These are phyloP conservation scores for Erodium chrysanthum DNA, from an alignment of 441 rosid genomes.

Conservation along the genomic window DNA sequence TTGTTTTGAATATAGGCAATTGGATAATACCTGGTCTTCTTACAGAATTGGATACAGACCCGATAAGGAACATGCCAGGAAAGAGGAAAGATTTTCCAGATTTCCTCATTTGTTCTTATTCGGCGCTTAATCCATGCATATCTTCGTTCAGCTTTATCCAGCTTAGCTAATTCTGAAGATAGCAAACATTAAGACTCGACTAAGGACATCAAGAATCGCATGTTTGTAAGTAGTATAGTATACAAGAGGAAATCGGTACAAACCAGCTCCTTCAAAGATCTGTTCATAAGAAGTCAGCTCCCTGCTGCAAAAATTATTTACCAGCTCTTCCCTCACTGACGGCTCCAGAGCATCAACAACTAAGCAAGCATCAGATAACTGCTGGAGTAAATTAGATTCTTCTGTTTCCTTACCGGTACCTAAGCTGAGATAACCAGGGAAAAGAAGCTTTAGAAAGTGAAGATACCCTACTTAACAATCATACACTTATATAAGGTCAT, in stretches of 20 bases:
- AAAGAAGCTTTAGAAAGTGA: slow-evolving; percentile 14
- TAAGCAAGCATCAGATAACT: slow-evolving; percentile 89
- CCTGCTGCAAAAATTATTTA: slow-evolving; percentile 91
- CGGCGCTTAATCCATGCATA: slow-evolving; percentile 99
- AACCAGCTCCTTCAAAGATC: slow-evolving; percentile 99
- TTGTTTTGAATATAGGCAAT: background rate
- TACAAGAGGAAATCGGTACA: slow-evolving; percentile 21
- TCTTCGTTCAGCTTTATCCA: slow-evolving; percentile 93
- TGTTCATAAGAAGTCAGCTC: slow-evolving; percentile 98
- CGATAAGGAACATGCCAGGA: slow-evolving; percentile 97
- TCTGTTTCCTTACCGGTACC: slow-evolving; percentile 97
- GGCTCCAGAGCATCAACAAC: slow-evolving; percentile 98
- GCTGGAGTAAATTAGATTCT: slow-evolving; percentile 79
- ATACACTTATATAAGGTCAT: background rate
- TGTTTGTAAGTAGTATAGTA: background rate
- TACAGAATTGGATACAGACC: slow-evolving; percentile 89
- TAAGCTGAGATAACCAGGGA: slow-evolving; percentile 53
- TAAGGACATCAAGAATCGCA: slow-evolving; percentile 9
- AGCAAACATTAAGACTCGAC: slow-evolving; percentile 16
- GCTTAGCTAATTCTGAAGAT: slow-evolving; percentile 76
- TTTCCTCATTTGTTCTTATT: slow-evolving; percentile 92
- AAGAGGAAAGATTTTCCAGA: slow-evolving; percentile 89
- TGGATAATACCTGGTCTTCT: slow-evolving; percentile 65
- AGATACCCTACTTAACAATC: slow-evolving; percentile 5
- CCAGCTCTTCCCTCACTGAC: slow-evolving; percentile 97